Evolutionary conservation across 805 yeast species (phyloP).

Genomic region (Ogataea saltuana): DNA sequence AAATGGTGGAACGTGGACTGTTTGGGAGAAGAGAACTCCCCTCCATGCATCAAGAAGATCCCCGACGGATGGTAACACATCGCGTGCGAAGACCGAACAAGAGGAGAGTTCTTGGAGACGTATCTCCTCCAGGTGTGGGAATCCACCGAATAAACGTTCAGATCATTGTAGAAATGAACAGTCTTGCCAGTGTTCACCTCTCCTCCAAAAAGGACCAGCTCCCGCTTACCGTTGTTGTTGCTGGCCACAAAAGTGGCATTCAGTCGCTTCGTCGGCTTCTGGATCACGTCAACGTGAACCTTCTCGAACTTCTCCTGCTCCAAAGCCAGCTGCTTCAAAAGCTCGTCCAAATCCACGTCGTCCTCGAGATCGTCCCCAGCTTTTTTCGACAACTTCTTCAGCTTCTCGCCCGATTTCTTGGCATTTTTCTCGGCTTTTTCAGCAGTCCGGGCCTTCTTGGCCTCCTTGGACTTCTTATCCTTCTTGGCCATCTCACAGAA

Average conservation of each 20-base stretch:
- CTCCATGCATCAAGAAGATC: conserved; percentile 83
- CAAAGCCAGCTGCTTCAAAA: conserved; percentile 71
- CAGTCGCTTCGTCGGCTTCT: conserved; percentile 66
- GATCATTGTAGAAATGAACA: conserved; percentile 75
- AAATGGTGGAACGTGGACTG: conserved; percentile 95
- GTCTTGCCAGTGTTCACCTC: conserved; percentile 60
- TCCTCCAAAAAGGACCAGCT: conserved; percentile 87
- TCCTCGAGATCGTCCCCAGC: conserved; percentile 82
- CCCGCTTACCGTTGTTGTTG: conserved; percentile 74
- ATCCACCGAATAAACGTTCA: conserved; percentile 70
- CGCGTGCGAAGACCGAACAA: conserved; percentile 91
- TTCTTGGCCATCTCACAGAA: conserved; percentile 76
- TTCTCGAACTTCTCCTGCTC: conserved; percentile 81
- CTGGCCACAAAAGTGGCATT: conserved; percentile 75
- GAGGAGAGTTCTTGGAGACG: conserved; percentile 82
- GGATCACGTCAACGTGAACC: conserved; percentile 57
- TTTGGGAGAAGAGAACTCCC: conserved; percentile 95
- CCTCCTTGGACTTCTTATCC: conserved; percentile 82
- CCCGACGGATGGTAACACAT: conserved; percentile 94
- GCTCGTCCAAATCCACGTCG: conserved; percentile 82
- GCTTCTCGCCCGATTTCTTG: conserved; percentile 70
- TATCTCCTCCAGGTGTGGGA: conserved; percentile 79
- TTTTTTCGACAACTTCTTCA: conserved; percentile 67
- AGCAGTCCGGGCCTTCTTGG: conserved; percentile 86
- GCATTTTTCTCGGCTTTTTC: conserved; percentile 76